Conservation (phyloP, 2,329 filamentous ascomycete species). For the Penicillium sp. region DNA sequence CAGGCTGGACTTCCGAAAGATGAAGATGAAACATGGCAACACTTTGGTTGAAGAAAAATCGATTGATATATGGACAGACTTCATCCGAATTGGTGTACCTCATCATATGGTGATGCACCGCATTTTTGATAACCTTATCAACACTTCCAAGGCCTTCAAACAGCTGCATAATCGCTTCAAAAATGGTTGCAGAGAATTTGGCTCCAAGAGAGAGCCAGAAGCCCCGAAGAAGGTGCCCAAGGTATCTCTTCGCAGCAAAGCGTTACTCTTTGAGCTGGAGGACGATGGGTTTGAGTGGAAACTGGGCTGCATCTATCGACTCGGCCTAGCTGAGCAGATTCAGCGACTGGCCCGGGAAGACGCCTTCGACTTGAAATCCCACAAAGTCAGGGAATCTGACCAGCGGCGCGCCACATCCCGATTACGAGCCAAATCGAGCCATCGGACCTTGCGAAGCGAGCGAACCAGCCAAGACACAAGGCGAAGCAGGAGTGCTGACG, state of each 20-base stretch:
- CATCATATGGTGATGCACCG: constrained; percentile 87
- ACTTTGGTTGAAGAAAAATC: constrained; percentile 69
- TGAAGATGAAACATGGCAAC: constrained; percentile 64
- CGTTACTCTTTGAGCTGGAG: constrained; percentile 86
- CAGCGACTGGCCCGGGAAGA: constrained; percentile 87
- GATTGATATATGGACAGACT: constrained; percentile 79
- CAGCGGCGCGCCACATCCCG: constrained; percentile 51
- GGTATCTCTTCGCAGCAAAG: constrained; percentile 75
- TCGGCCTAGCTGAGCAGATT: constrained; percentile 82
- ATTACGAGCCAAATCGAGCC: constrained; percentile 52
- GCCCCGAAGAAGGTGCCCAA: constrained; percentile 83
- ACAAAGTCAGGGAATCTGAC: constrained; percentile 71
- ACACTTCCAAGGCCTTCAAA: constrained; percentile 78
- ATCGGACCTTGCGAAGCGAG: constrained; percentile 42
- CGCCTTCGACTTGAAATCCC: constrained; percentile 82
- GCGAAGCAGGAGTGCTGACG: constrained; percentile 58
- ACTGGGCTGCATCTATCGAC: constrained; percentile 86
- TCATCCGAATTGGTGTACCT: constrained; percentile 81
- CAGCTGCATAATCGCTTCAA: constrained; percentile 93
- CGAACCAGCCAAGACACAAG: constrained; percentile 37
- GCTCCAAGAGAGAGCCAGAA: constrained; percentile 80
- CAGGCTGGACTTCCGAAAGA: constrained; percentile 75
- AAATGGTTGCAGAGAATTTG: constrained; percentile 83
- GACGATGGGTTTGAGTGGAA: constrained; percentile 98
- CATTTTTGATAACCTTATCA: constrained; percentile 90